Percentiles rank a stretch among this genome's conserved stretches.
phyloP scores from a whole-genome alignment of 2,329 filamentous ascomycete species.

The Talaromyces marneffei region DNA sequence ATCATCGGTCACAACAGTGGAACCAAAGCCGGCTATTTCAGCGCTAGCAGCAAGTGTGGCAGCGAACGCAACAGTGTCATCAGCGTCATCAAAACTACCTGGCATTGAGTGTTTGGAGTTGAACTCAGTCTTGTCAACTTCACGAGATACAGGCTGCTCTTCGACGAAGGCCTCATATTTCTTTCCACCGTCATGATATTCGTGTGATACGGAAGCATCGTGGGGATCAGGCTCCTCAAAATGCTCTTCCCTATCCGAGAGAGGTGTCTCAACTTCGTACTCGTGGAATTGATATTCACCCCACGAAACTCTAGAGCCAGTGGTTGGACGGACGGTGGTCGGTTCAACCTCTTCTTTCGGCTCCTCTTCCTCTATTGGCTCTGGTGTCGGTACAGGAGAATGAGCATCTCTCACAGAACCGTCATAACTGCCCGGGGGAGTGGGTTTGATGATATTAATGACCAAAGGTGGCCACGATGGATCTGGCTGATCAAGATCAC shows the following conservation, averaged over 20 bases:
- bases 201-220: slow-evolving; percentile 14
- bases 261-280: slow-evolving; percentile 57
- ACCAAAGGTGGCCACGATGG: slow-evolving; percentile 46
- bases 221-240: background rate
- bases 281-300: slow-evolving; percentile 60
- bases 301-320: slow-evolving; percentile 57
- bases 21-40: slow-evolving; percentile 64
- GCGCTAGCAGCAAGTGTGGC: slow-evolving; percentile 64
- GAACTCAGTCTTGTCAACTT: background rate
- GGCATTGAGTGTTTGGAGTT: slow-evolving; percentile 8
- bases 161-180: background rate
- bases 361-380: slow-evolving; percentile 22
- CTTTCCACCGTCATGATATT: background rate
- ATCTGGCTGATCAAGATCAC: slow-evolving; percentile 3
- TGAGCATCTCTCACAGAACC: slow-evolving; percentile 30
- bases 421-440: slow-evolving; percentile 48
- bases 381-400: slow-evolving; percentile 31
- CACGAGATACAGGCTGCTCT: background rate
- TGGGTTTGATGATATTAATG: slow-evolving; percentile 54
- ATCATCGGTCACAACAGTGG: slow-evolving; percentile 64
- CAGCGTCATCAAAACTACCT: slow-evolving; percentile 61
- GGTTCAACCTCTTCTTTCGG: slow-evolving; percentile 29
- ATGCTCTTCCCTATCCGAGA: slow-evolving; percentile 27
- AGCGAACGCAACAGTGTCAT: slow-evolving; percentile 62
- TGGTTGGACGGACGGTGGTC: slow-evolving; percentile 42